Percentiles rank a stretch among this genome's conserved stretches.
These are phyloP conservation scores for Zizania latifolia DNA, from an alignment of 176 grass and related monocot genomes.

Conservation along the genomic window DNA sequence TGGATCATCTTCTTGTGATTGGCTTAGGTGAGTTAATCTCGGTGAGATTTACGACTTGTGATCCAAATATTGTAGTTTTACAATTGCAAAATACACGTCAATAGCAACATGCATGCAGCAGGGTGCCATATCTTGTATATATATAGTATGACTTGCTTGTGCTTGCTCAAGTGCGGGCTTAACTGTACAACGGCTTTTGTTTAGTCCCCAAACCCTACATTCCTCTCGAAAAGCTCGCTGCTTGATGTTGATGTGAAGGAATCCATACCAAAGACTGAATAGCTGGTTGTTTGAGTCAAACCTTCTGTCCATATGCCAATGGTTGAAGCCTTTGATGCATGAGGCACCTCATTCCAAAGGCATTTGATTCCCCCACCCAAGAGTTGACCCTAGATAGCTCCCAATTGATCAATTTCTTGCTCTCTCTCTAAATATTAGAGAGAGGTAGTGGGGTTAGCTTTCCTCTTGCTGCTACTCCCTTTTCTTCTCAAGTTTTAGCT, in stretches of 20 bases:
- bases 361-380: conserved; percentile 93
- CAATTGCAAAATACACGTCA: no score
- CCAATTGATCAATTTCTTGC: conserved; percentile 61
- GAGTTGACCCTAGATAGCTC: conserved; percentile 61
- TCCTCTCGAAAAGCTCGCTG: conserved; percentile 11
- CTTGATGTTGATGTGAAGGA: conserved; percentile 44
- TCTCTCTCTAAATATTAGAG: conserved; percentile 19
- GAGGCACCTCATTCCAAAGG: conserved; percentile 64
- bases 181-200: conserved; percentile 23
- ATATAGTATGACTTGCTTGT: conserved; percentile 27
- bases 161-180: conserved; percentile 4
- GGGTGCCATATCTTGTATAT: no score
- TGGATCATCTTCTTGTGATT: no score
- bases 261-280: conserved; percentile 40
- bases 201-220: conserved; percentile 36
- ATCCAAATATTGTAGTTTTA: no score
- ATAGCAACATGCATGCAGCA: no score
- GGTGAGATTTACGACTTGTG: no score
- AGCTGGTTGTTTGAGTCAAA: conserved; percentile 61
- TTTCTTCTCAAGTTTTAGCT: conserved; percentile 53
- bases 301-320: conserved; percentile 53
- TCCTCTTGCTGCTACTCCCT: conserved; percentile 13
- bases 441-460: conserved; percentile 30
- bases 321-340: conserved; percentile 66
- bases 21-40: no score